phyloP scores from a whole-genome alignment of 2,329 filamentous ascomycete genomes.

The Orbilia quercus region DNA sequence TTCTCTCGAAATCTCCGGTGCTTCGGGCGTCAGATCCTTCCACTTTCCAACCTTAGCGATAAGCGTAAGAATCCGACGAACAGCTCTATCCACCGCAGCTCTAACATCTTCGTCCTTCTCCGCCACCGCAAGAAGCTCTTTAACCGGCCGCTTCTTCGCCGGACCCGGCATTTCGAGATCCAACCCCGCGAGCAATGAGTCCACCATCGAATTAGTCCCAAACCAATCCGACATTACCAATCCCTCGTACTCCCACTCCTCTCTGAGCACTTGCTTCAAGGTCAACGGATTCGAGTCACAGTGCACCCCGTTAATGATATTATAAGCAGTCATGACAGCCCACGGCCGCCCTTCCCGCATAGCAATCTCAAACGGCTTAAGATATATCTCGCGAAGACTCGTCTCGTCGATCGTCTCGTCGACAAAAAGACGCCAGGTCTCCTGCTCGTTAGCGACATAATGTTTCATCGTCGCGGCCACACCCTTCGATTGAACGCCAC shows the following conservation, averaged over 20 bases:
- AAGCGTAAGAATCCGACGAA: slow-evolving; percentile 34
- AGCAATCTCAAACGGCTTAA: slow-evolving; percentile 80
- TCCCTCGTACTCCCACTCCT: slow-evolving; percentile 62
- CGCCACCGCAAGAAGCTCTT: slow-evolving; percentile 30
- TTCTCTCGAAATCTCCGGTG: slow-evolving; percentile 32
- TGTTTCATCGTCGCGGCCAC: slow-evolving; percentile 81
- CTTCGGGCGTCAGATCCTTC: slow-evolving; percentile 55
- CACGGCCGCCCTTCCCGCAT: slow-evolving; percentile 76
- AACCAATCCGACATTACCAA: slow-evolving; percentile 64
- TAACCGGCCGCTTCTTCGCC: slow-evolving; percentile 33
- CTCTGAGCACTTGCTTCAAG: slow-evolving; percentile 60
- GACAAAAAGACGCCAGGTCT: slow-evolving; percentile 74
- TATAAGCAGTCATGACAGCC: slow-evolving; percentile 76
- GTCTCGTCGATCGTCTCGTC: slow-evolving; percentile 74
- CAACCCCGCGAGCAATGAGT: slow-evolving; percentile 68
- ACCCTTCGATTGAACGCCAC: slow-evolving; percentile 73
- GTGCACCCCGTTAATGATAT: slow-evolving; percentile 72
- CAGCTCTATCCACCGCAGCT: slow-evolving; percentile 40
- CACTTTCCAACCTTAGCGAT: slow-evolving; percentile 52
- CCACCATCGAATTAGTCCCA: slow-evolving; percentile 68
- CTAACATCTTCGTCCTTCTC: slow-evolving; percentile 35
- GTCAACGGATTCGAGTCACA: slow-evolving; percentile 62
- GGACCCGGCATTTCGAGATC: slow-evolving; percentile 71
- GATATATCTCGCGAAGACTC: slow-evolving; percentile 75
- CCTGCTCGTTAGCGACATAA: slow-evolving; percentile 78